Conservation (phyloP, 2,329 filamentous ascomycete genomes). For the Alternaria arbusti region DNA sequence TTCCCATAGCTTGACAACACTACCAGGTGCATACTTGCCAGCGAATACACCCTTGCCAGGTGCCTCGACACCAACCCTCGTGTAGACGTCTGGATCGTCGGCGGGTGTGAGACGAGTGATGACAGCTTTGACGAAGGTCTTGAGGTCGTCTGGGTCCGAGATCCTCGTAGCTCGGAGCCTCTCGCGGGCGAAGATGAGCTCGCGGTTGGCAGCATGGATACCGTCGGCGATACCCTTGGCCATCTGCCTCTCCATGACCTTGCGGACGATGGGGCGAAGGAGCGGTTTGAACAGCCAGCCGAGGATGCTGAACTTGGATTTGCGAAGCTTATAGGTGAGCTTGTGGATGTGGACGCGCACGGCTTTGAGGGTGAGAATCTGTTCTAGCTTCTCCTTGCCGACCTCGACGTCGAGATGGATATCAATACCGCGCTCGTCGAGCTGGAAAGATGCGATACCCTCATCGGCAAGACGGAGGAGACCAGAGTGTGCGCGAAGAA, state of each 20-base stretch:
- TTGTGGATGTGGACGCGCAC: slow-evolving; percentile 87
- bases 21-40: slow-evolving; percentile 86
- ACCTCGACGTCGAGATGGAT: slow-evolving; percentile 85
- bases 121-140: slow-evolving; percentile 83
- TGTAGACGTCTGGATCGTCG: slow-evolving; percentile 77
- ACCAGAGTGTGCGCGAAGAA: slow-evolving; percentile 79
- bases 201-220: slow-evolving; percentile 78
- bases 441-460: slow-evolving; percentile 82
- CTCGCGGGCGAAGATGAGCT: slow-evolving; percentile 86
- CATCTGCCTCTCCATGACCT: slow-evolving; percentile 79
- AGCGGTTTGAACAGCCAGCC: slow-evolving; percentile 86
- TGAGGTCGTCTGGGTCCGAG: slow-evolving; percentile 76
- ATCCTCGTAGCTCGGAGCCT: slow-evolving; percentile 85
- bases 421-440: slow-evolving; percentile 88
- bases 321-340: slow-evolving; percentile 76
- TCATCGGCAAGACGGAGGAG: slow-evolving; percentile 78
- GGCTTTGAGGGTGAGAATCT: slow-evolving; percentile 76
- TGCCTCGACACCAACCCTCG: slow-evolving; percentile 72
- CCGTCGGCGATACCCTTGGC: slow-evolving; percentile 72
- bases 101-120: slow-evolving; percentile 75
- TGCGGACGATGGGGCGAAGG: slow-evolving; percentile 79
- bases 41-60: slow-evolving; percentile 73
- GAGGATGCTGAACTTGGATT: slow-evolving; percentile 77
- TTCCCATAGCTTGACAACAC: slow-evolving; percentile 87
- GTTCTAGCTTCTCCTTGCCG: slow-evolving; percentile 76